Evolutionary conservation across 371 early-diverging fungal species (phyloP).

Genomic region (Mucor velutinosus): DNA sequence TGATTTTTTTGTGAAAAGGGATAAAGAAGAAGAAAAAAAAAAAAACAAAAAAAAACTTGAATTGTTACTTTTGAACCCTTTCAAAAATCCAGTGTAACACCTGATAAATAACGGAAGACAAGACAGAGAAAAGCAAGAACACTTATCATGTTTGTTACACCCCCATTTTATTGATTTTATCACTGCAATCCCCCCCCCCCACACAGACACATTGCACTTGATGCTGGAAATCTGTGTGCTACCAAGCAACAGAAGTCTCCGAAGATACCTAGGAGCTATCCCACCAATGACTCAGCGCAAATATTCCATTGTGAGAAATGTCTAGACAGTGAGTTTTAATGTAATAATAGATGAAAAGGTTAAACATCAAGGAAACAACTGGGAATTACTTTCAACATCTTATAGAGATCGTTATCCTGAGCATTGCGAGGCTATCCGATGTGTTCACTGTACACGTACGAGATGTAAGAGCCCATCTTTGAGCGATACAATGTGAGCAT

Average conservation of each 20-base stretch:
- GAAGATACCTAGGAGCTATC: conserved; percentile 1
- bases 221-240: neutral
- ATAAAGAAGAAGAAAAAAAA: conserved; percentile 8
- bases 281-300: conserved; percentile 10
- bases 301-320: neutral
- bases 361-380: no score
- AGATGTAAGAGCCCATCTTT: no score
- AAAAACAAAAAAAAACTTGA: neutral
- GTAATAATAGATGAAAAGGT: neutral
- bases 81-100: conserved; percentile 17
- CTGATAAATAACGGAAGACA: conserved; percentile 3
- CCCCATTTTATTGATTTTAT: neutral
- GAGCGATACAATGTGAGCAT: neutral
- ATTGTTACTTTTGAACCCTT: conserved; percentile 8
- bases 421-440: no score
- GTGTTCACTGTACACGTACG: no score
- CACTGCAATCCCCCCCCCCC: neutral
- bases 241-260: neutral
- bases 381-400: no score
- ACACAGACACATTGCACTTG: neutral
- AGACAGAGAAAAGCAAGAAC: conserved; percentile 5
- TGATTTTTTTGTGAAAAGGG: conserved; percentile 6
- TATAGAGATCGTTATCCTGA: no score
- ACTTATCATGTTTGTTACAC: neutral
- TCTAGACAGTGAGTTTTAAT: neutral